Evolutionary conservation across 805 yeast species (phyloP), one percentile per base, ranked within the genome.

Genomic region (Cyberlindnera americana): DNA sequence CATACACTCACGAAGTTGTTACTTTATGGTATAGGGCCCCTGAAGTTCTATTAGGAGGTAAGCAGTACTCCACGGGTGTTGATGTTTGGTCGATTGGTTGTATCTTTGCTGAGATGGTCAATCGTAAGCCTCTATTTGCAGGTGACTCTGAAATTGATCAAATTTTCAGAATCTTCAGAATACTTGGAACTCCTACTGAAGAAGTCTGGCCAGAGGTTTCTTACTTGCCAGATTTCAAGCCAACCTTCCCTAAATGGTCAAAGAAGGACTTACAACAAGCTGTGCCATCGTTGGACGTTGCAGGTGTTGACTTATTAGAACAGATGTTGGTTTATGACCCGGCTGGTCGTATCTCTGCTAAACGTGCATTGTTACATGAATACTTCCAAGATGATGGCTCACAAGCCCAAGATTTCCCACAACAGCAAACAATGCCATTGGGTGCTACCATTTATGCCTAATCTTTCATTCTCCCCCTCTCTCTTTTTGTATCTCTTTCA

Each of bases 11-110:
- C 65, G 99, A 93, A 62, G 98, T 93, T 34, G 99, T 93, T 35
- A 93, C 99, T 0, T 68, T 93, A 52, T 93, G 99, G 99, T 93
- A 93, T 62, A 73, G 99, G 50, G 88, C 97, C 0, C 98, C 98
- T 3, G 99, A 91, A 65, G 88, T 91, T 41, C 69, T 93, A 46
- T 75, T 93, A 48, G 99, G 99, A 12, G 96, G 97, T 4, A 86
- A 95, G 52, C 97, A 91, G 57, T 93, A 93, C 63, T 87, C 96
- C 25, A 93, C 98, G 0, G 97, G 98, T 16, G 96, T 93, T 37
- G 99, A 93, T 62, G 89, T 93, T 84, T 93, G 99, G 99, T 87
- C 96, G 12, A 85, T 91, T 46, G 99, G 99, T 13, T 90, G 97
- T 60, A 93, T 93, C 35, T 86, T 93, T 62, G 99, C 97, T 6